Percentiles rank a stretch among this genome's conserved stretches.
phyloP scores from a whole-genome alignment of 2,329 filamentous ascomycete species.

The Pseudogymnoascus sp. region DNA sequence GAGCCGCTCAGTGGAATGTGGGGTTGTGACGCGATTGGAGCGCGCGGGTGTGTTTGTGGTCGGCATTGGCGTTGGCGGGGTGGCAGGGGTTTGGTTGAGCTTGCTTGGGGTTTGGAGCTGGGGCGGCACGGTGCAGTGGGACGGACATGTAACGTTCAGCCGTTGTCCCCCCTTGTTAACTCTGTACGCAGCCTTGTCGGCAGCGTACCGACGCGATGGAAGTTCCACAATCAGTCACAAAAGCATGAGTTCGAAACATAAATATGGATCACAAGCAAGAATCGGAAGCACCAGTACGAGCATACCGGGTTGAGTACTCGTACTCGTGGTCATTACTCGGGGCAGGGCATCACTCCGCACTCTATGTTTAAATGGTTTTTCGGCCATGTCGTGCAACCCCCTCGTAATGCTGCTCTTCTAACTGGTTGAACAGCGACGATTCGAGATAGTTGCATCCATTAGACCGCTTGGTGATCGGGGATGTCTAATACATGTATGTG shows the following conservation, averaged over 20 bases:
- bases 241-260: neutral
- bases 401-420: neutral
- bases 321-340: neutral
- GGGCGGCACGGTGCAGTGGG: neutral
- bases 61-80: neutral
- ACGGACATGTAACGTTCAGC: neutral
- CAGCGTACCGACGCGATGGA: neutral
- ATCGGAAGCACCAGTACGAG: neutral
- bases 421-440: neutral
- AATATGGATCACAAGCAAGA: neutral
- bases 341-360: neutral
- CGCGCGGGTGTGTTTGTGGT: neutral
- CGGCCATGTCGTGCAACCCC: neutral
- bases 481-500: neutral
- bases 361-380: constrained; percentile 5
- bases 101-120: neutral
- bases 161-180: neutral
- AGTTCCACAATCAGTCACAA: neutral
- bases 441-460: neutral
- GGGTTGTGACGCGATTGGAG: constrained; percentile 3
- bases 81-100: neutral
- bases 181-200: neutral
- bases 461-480: neutral
- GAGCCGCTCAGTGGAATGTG: neutral
- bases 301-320: neutral